A percentile compares a stretch with the other conserved stretches of the same genome.
These are phyloP conservation scores for Pezizomycotina sp. DNA, from an alignment of 2,329 filamentous ascomycete genomes.

Conservation along the genomic window DNA sequence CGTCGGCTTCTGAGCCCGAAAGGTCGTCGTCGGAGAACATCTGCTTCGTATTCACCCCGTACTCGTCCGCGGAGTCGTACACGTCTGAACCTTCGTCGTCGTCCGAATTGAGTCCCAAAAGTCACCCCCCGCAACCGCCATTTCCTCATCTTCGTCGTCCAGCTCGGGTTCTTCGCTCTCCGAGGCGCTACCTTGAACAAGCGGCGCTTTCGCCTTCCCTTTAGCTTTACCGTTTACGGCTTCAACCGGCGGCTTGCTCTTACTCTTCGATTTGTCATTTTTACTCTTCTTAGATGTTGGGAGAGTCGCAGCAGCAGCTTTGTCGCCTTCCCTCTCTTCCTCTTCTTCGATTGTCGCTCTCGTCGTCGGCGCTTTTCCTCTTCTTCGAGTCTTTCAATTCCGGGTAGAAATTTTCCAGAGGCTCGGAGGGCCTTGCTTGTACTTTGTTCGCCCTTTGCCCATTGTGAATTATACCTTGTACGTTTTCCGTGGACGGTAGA, in stretches of 20 bases:
- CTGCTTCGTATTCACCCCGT: slow-evolving; percentile 38
- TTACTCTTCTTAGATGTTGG: slow-evolving; percentile 25
- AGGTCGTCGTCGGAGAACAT: slow-evolving; percentile 88
- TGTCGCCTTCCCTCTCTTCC: slow-evolving; percentile 26
- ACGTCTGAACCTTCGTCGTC: slow-evolving; percentile 42
- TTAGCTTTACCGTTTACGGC: slow-evolving; percentile 26
- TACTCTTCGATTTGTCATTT: slow-evolving; percentile 26
- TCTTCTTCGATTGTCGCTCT: slow-evolving; percentile 28
- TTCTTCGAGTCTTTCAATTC: slow-evolving; percentile 67
- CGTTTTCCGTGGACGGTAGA: too few species aligned
- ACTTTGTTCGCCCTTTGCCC: slow-evolving; percentile 83
- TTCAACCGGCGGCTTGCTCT: slow-evolving; percentile 30
- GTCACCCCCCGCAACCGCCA: slow-evolving; percentile 14
- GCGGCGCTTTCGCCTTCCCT: slow-evolving; percentile 25
- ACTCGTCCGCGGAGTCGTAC: slow-evolving; percentile 52
- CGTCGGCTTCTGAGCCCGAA: slow-evolving; percentile 71
- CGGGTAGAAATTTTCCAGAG: slow-evolving; percentile 52
- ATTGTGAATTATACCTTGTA: too few species aligned
- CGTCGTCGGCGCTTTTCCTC: slow-evolving; percentile 48
- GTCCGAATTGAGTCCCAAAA: slow-evolving; percentile 31
- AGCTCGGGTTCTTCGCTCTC: slow-evolving; percentile 30
- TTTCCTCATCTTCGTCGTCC: slow-evolving; percentile 29
- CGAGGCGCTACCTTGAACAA: slow-evolving; percentile 13
- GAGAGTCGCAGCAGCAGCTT: slow-evolving; percentile 6
- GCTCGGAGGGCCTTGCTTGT: slow-evolving; percentile 82